A percentile compares a stretch with the other conserved stretches of the same genome.
These are phyloP conservation scores for Dendrobium chrysotoxum DNA, from an alignment of 106 monocot genomes.

Conservation along the genomic window DNA sequence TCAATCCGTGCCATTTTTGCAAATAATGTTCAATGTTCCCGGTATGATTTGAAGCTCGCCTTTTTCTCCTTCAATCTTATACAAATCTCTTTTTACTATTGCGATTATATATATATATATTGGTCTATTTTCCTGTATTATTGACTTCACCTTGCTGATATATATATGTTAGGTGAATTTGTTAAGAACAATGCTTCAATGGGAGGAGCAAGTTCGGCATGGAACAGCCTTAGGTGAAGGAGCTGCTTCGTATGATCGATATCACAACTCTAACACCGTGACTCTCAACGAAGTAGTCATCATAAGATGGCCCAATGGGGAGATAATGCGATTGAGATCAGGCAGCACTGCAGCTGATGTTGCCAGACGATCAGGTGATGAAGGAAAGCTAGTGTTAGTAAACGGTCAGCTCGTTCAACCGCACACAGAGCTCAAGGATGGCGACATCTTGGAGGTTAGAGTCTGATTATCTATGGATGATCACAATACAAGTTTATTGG, in stretches of 20 bases:
- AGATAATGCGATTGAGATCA: constrained; percentile 72
- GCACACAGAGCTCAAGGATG: constrained; percentile 83
- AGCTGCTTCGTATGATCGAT: too few species aligned
- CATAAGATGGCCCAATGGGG: constrained; percentile 77
- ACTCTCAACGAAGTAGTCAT: constrained; percentile 64
- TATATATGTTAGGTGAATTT: constrained; percentile 49
- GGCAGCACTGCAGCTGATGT: constrained; percentile 93
- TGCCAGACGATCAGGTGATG: constrained; percentile 60
- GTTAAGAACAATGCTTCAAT: constrained; percentile 91
- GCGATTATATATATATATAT: too few species aligned
- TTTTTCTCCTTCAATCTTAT: too few species aligned
- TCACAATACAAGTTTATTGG: too few species aligned
- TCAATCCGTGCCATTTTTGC: too few species aligned
- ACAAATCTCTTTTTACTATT: too few species aligned
- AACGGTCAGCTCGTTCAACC: constrained; percentile 82
- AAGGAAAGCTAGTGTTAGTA: constrained; percentile 66
- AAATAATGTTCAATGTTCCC: too few species aligned
- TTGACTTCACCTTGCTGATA: too few species aligned
- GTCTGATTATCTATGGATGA: constrained; percentile 6
- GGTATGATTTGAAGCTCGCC: too few species aligned
- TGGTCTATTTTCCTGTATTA: too few species aligned
- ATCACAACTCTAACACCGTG: not conserved
- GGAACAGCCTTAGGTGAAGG: constrained; percentile 9
- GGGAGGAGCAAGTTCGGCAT: constrained; percentile 75
- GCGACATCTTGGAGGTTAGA: constrained; percentile 91